A percentile compares a stretch with the other conserved stretches of the same genome.
phyloP scores from a whole-genome alignment of 2,329 filamentous ascomycete species.

The Neofusicoccum kwambonambiense region DNA sequence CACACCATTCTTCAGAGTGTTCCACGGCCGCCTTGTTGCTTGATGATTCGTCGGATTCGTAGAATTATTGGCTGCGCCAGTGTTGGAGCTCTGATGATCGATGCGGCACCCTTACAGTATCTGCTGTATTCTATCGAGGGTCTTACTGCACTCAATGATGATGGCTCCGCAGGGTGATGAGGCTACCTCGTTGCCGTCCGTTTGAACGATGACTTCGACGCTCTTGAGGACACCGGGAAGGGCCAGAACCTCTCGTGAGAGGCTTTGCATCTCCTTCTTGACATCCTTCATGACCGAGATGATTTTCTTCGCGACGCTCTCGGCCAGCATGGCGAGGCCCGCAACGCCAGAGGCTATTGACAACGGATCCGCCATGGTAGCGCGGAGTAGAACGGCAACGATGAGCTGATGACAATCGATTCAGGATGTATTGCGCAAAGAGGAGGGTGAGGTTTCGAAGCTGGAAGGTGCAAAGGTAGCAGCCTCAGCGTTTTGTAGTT shows the following conservation, averaged over 20 bases:
- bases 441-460: too few species aligned
- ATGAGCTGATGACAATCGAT: too few species aligned
- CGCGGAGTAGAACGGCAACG: too few species aligned
- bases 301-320: neutral
- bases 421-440: too few species aligned
- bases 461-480: too few species aligned
- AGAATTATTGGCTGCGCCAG: neutral
- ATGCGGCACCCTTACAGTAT: neutral
- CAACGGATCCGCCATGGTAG: neutral
- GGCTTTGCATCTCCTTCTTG: neutral
- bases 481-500: too few species aligned
- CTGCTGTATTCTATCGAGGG: neutral
- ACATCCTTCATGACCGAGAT: neutral
- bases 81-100: neutral
- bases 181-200: neutral
- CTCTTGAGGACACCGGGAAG: neutral
- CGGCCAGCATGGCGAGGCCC: neutral
- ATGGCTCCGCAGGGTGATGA: neutral
- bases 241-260: neutral
- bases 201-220: neutral
- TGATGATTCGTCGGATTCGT: neutral
- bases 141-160: neutral
- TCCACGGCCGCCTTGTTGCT: neutral
- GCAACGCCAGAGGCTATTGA: neutral
- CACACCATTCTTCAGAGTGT: neutral